These are phyloP conservation scores for Colletotrichum lini DNA, from an alignment of 2,329 filamentous ascomycete genomes.

Conservation along the genomic window DNA sequence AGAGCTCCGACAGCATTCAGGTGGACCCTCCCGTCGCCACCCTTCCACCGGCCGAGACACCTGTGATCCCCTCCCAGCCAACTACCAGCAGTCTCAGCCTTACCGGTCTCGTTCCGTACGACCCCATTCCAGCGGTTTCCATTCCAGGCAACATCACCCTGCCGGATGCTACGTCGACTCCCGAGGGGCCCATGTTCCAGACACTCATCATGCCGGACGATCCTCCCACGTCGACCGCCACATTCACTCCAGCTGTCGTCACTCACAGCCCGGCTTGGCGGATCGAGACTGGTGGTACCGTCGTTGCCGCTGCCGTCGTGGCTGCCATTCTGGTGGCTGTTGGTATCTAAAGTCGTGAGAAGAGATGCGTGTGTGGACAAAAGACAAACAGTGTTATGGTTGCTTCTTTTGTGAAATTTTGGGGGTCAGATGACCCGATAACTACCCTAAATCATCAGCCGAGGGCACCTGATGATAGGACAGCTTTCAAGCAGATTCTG, in stretches of 20 bases:
- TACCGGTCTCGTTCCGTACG: conserved; percentile 27
- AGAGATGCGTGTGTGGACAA: not conserved
- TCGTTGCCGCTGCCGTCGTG: not conserved
- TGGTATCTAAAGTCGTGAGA: not conserved
- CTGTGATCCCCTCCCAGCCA: not conserved
- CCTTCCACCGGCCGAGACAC: not conserved
- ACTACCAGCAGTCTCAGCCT: not conserved
- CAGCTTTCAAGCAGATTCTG: conserved; percentile 29
- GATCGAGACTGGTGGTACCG: not conserved
- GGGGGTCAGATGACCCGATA: conserved; percentile 15
- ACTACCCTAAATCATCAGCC: not conserved
- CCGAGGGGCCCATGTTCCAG: conserved; percentile 27
- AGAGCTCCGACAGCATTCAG: conserved; percentile 21
- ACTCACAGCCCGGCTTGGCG: conserved; percentile 29
- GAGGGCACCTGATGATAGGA: conserved; percentile 5
- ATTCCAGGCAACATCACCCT: conserved; percentile 15
- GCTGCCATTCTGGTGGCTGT: conserved; percentile 16
- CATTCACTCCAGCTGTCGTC: conserved; percentile 22
- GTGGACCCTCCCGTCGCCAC: conserved; percentile 19
- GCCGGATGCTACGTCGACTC: conserved; percentile 6
- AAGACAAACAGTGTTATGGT: not conserved
- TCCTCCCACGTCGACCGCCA: conserved; percentile 12
- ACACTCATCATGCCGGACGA: conserved; percentile 28
- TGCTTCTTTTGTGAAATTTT: conserved; percentile 34
- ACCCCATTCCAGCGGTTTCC: not conserved